Evolutionary conservation across 2,329 filamentous ascomycete species (phyloP).

Genomic region (Botrytis aclada): DNA sequence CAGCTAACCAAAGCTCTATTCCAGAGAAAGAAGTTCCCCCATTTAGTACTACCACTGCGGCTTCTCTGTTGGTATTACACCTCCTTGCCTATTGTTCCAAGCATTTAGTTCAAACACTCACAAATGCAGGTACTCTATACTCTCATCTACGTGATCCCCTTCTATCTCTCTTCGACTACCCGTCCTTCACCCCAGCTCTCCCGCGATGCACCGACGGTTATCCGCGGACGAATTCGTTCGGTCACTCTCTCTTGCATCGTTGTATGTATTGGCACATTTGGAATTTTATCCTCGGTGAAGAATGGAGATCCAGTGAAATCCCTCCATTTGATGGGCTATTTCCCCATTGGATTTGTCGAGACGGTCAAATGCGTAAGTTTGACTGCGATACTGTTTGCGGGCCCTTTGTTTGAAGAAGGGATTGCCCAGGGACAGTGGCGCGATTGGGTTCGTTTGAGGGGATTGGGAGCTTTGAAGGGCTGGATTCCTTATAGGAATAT

Average conservation of each 20-base stretch:
- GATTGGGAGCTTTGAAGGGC: conserved; percentile 60
- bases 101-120: conserved; percentile 5
- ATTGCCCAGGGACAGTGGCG: conserved; percentile 70
- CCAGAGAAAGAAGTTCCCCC: conserved; percentile 32
- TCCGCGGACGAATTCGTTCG: conserved; percentile 77
- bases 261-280: conserved; percentile 64
- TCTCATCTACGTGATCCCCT: conserved; percentile 83
- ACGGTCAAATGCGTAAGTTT: conserved; percentile 63
- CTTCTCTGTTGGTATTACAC: conserved; percentile 31
- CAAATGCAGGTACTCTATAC: conserved; percentile 68
- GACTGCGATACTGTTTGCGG: conserved; percentile 75
- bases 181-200: conserved; percentile 75
- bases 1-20: conserved; percentile 5
- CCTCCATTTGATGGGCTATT: conserved; percentile 73
- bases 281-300: conserved; percentile 58
- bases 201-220: conserved; percentile 85
- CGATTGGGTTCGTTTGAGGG: conserved; percentile 56
- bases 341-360: conserved; percentile 68
- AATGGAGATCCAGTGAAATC: conserved; percentile 51
- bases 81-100: neutral
- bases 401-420: conserved; percentile 77
- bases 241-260: conserved; percentile 72
- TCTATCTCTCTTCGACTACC: conserved; percentile 79
- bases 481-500: conserved; percentile 86
- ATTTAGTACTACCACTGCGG: conserved; percentile 30